Evolutionary conservation across 2,329 filamentous ascomycete species (phyloP), one percentile per base, ranked within the genome.

Genomic region (Colletotrichum tabaci): DNA sequence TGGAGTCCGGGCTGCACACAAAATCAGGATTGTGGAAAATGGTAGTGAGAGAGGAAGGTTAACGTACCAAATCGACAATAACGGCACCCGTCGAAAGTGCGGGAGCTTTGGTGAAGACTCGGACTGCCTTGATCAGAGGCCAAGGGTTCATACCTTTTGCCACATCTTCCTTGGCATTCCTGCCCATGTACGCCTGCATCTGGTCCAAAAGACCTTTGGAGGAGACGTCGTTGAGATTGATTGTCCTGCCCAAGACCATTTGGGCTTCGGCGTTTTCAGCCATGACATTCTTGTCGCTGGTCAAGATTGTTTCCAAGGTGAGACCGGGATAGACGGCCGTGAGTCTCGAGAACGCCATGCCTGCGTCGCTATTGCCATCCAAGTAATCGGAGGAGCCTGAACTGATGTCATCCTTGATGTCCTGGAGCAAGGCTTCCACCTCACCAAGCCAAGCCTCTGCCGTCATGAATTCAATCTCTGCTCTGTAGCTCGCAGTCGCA

Each of bases 401-500:
- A 3, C 83, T 86, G 18, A 80, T 78, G 1, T 79, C 77, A 30
- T 82, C 82, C 0, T 83, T 70, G 3, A 90, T 77, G 63, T 91
- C 88, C 8, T 79, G 75, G 66, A 86, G 82, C 0, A 91, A 78
- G 1, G 83, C 76, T 0, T 78, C 74, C 0, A 91, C 79, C 68
- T 91, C 88, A 7, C 79, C 82, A 26, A 80, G 75, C 89, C 89
- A 91, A 4, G 89, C 86, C 0, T 82, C 79, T 0, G 58, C 73
- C 16, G 81, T 77, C 58, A 92, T 87, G 75, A 91, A 92, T 60
- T 90, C 86, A 13, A 92, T 83, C 58, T 89, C 85, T 0, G 87
- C 89, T 2, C 81, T 79, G 74, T 91, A 92, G 0, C 42, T 66
- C 44, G 75, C 52, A 0, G 66, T 42, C 0, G 81, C 78, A 6